A percentile compares a stretch with the other conserved stretches of the same genome.
Conservation (phyloP, 2,329 filamentous ascomycete genomes). For the Fusarium miscanthi region DNA sequence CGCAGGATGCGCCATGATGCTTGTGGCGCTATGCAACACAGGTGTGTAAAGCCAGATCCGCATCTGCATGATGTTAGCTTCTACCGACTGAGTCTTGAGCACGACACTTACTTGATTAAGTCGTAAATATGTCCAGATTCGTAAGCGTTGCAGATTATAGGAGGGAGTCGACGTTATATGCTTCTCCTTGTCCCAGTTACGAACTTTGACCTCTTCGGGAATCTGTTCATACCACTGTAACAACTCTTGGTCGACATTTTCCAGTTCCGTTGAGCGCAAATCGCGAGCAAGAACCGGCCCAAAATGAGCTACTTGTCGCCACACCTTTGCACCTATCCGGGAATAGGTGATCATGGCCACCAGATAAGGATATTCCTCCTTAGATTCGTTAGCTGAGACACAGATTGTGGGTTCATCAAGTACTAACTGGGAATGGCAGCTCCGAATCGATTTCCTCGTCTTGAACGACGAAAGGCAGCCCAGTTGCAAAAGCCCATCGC, state of each 20-base stretch:
- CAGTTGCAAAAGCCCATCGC: conserved; percentile 90
- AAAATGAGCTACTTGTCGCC: conserved; percentile 80
- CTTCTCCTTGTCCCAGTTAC: conserved; percentile 66
- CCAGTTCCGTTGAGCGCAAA: conserved; percentile 78
- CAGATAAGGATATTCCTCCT: conserved; percentile 74
- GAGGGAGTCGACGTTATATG: conserved; percentile 66
- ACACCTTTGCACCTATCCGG: conserved; percentile 85
- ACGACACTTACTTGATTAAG: conserved; percentile 73
- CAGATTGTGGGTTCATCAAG: neutral
- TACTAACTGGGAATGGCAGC: conserved; percentile 80
- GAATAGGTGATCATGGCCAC: conserved; percentile 88
- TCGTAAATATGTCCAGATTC: conserved; percentile 85
- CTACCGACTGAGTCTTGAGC: no score
- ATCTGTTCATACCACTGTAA: conserved; percentile 87
- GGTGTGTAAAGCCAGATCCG: conserved; percentile 90
- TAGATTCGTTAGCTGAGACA: conserved; percentile 25
- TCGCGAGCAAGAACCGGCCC: conserved; percentile 70
- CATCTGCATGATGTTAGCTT: conserved; percentile 59
- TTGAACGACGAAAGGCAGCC: conserved; percentile 85
- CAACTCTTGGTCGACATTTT: conserved; percentile 84
- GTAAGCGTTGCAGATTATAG: conserved; percentile 77
- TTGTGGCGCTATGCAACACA: conserved; percentile 84
- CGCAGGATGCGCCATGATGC: conserved; percentile 79
- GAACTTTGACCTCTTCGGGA: conserved; percentile 69
- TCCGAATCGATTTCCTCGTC: conserved; percentile 86